Conservation (phyloP, 2,329 filamentous ascomycete species). For the Trichoderma sp. region DNA sequence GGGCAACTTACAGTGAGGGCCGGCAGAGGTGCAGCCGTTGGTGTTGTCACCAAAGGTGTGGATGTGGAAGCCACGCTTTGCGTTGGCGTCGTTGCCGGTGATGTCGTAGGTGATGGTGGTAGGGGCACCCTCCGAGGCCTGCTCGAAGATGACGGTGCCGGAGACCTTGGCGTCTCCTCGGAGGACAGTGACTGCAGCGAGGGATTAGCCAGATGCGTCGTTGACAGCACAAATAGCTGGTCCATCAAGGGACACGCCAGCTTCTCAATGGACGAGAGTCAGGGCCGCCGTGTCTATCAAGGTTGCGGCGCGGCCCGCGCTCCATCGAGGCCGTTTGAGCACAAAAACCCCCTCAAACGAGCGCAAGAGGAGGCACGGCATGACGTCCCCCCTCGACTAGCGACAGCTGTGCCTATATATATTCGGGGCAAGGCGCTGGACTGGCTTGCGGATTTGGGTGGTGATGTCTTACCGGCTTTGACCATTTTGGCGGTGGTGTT, state of each 20-base stretch:
- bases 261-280: background rate
- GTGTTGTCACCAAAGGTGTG: constrained; percentile 99
- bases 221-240: background rate
- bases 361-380: constrained; percentile 39
- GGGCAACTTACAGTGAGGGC: constrained; percentile 80
- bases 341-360: constrained; percentile 59
- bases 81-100: constrained; percentile 87
- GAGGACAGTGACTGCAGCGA: constrained; percentile 79
- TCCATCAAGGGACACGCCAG: constrained; percentile 36
- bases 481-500: constrained; percentile 79
- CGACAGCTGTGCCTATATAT: constrained; percentile 27
- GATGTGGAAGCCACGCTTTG: constrained; percentile 96
- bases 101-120: constrained; percentile 94
- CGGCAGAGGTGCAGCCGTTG: constrained; percentile 98
- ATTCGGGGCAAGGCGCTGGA: constrained; percentile 23
- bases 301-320: constrained; percentile 38
- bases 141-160: constrained; percentile 94
- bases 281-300: constrained; percentile 40
- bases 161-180: constrained; percentile 96
- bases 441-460: background rate
- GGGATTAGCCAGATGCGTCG: constrained; percentile 12
- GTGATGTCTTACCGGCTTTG: constrained; percentile 71
- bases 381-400: constrained; percentile 21
- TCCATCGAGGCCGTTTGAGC: constrained; percentile 22
- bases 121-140: constrained; percentile 74